These are phyloP conservation scores for Pichia californica DNA, from an alignment of 805 yeast species.

Conservation along the genomic window DNA sequence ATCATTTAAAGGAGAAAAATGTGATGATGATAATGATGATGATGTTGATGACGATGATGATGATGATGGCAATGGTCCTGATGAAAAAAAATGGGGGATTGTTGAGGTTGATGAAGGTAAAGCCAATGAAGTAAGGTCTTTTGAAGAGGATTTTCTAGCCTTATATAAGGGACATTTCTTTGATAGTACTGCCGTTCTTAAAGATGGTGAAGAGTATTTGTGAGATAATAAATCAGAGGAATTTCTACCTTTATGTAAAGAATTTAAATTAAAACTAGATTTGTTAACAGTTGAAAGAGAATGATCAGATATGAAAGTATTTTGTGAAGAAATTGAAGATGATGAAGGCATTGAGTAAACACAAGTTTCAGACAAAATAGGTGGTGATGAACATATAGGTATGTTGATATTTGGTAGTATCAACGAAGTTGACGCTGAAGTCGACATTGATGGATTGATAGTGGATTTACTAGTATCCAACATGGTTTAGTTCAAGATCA, in stretches of 20 bases:
- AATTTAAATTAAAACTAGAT: background rate
- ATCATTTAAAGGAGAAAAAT: too few relatives aligned
- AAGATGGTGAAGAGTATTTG: background rate
- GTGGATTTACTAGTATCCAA: too few relatives aligned
- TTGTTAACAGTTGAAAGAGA: background rate
- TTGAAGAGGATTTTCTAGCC: constrained; percentile 1
- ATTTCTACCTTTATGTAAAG: too few relatives aligned
- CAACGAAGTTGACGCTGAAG: too few relatives aligned
- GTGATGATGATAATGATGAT: background rate
- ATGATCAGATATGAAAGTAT: background rate
- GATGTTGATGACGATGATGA: background rate
- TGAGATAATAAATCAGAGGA: background rate
- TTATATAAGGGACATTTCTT: constrained; percentile 1
- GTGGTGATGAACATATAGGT: background rate
- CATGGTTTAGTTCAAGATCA: too few relatives aligned
- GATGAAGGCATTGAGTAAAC: constrained; percentile 1
- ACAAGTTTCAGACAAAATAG: background rate
- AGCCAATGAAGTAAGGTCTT: background rate
- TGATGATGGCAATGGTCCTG: background rate
- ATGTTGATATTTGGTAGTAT: too few relatives aligned
- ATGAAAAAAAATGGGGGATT: too few relatives aligned
- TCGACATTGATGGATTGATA: too few relatives aligned
- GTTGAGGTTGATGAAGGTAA: too few relatives aligned
- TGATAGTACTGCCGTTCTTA: background rate
- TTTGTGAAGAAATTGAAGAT: background rate